A percentile compares a stretch with the other conserved stretches of the same genome.
Evolutionary conservation across 768 basidiomycete species (phyloP).

Genomic region (Hypsizygus marmoreus): DNA sequence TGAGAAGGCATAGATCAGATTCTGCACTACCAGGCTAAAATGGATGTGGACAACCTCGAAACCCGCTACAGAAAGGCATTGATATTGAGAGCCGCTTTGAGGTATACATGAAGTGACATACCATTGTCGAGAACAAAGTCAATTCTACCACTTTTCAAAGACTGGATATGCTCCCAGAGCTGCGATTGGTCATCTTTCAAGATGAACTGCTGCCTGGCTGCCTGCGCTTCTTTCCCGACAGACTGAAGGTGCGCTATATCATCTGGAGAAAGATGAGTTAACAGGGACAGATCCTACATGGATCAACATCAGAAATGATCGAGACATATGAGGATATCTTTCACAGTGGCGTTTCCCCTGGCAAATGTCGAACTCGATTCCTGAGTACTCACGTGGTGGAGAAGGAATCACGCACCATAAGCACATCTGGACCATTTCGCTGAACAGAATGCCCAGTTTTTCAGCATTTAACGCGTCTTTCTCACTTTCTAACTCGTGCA

Average conservation of each 20-base stretch:
- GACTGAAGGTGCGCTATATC: constrained; percentile 85
- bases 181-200: constrained; percentile 78
- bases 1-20: constrained; percentile 28
- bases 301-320: background rate
- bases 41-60: constrained; percentile 72
- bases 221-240: constrained; percentile 80
- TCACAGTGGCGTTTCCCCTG: constrained; percentile 94
- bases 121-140: constrained; percentile 95
- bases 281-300: constrained; percentile 82
- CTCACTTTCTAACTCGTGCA: constrained; percentile 63
- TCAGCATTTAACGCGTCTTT: constrained; percentile 49
- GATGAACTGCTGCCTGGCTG: constrained; percentile 75
- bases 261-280: constrained; percentile 80
- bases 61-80: constrained; percentile 57
- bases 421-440: constrained; percentile 89
- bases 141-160: constrained; percentile 54
- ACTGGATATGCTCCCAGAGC: constrained; percentile 73
- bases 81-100: background rate
- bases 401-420: constrained; percentile 55
- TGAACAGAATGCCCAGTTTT: constrained; percentile 67
- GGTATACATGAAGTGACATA: constrained; percentile 29
- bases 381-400: background rate
- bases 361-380: background rate
- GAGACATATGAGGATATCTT: no score
- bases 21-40: background rate